Evolutionary conservation across 2,329 filamentous ascomycete genomes (phyloP).

Genomic region (Pyricularia grisea): DNA sequence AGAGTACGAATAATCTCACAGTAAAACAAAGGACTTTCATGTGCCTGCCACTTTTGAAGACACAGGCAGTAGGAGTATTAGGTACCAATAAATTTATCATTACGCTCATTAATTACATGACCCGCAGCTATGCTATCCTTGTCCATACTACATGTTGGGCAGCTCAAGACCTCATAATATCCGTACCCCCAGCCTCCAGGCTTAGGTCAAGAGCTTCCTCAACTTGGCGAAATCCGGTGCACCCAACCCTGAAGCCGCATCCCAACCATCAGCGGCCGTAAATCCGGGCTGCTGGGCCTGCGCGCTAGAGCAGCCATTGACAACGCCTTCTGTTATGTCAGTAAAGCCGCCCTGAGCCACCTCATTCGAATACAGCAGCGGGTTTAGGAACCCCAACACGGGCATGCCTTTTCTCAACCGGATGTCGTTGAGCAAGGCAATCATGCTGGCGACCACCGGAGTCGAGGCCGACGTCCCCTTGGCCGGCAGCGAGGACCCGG

Average conservation of each 20-base stretch:
- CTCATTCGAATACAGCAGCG: conserved; percentile 41
- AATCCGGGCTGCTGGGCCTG: conserved; percentile 10
- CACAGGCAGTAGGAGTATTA: too few species aligned
- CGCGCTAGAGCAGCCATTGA: conserved; percentile 19
- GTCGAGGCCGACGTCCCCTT: conserved; percentile 42
- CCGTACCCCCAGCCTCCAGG: background rate
- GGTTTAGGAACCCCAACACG: conserved; percentile 50
- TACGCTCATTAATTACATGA: too few species aligned
- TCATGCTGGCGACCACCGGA: conserved; percentile 52
- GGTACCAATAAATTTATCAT: too few species aligned
- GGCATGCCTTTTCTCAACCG: conserved; percentile 43
- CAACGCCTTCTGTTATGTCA: conserved; percentile 25
- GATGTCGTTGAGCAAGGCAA: conserved; percentile 56
- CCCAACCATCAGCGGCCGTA: conserved; percentile 13
- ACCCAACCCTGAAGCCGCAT: conserved; percentile 12
- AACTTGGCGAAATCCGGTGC: conserved; percentile 13
- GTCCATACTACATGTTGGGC: too few species aligned
- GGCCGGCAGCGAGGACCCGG: conserved; percentile 14
- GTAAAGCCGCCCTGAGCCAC: conserved; percentile 19
- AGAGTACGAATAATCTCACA: too few species aligned
- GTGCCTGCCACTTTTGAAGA: too few species aligned
- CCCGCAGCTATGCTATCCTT: too few species aligned
- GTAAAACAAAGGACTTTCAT: too few species aligned
- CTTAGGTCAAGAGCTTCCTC: conserved; percentile 6
- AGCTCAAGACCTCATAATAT: too few species aligned